Evolutionary conservation across 1,284 basidiomycete genomes (phyloP).

Genomic region (Boletus mariae): DNA sequence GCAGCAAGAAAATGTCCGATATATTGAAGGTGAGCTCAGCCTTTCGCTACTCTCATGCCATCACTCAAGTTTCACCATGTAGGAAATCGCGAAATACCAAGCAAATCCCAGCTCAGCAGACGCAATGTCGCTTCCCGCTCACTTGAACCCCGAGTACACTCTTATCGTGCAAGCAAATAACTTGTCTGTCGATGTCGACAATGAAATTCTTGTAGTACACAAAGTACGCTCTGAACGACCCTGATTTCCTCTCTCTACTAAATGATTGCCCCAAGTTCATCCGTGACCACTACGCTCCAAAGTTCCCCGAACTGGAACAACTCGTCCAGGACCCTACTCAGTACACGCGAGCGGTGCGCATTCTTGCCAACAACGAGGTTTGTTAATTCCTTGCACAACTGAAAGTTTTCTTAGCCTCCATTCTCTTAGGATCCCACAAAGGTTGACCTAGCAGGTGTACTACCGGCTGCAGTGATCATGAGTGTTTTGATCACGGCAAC

Average conservation of each 20-base stretch:
- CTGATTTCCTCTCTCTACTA: slow-evolving; percentile 14
- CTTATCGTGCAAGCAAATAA: slow-evolving; percentile 98
- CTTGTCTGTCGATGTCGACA: slow-evolving; percentile 96
- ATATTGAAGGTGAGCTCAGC: slow-evolving; percentile 64
- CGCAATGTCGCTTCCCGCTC: slow-evolving; percentile 74
- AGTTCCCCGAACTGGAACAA: slow-evolving; percentile 96
- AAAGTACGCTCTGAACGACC: slow-evolving; percentile 61
- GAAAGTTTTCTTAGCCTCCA: neutral
- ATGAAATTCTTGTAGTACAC: slow-evolving; percentile 95
- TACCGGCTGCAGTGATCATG: slow-evolving; percentile 93
- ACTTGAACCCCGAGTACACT: slow-evolving; percentile 93
- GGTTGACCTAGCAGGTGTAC: slow-evolving; percentile 73
- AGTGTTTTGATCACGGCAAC: slow-evolving; percentile 96
- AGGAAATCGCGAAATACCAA: slow-evolving; percentile 90
- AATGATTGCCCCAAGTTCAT: slow-evolving; percentile 67
- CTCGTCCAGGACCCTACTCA: slow-evolving; percentile 89
- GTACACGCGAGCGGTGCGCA: slow-evolving; percentile 89
- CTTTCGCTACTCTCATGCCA: neutral
- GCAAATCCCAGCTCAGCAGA: slow-evolving; percentile 73
- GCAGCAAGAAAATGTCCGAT: slow-evolving; percentile 81
- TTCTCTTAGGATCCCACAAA: slow-evolving; percentile 71
- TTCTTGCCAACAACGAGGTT: slow-evolving; percentile 82
- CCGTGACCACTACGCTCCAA: slow-evolving; percentile 93
- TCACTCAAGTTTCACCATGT: slow-evolving; percentile 1
- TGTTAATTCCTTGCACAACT: slow-evolving; percentile 11